Percentiles rank a stretch among this genome's conserved stretches.
phyloP scores from a whole-genome alignment of 495 filamentous ascomycete genomes.

The Daldinia caldariorum region DNA sequence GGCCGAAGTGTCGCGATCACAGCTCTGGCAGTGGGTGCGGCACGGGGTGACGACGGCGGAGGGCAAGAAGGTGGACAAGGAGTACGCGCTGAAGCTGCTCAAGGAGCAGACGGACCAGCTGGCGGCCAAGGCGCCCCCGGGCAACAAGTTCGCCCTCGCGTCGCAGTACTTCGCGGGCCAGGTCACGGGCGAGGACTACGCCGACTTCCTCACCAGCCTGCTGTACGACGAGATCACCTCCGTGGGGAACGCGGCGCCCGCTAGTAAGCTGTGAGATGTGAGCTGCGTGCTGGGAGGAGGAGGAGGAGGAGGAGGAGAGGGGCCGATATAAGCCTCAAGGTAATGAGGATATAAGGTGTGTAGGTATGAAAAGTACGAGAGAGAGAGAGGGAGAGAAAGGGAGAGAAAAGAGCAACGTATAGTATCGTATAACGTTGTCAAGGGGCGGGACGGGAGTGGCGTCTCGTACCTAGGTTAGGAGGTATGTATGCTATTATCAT shows the following conservation, averaged over 20 bases:
- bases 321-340: background rate
- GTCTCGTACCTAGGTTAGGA: conserved; percentile 3
- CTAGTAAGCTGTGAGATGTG: conserved; percentile 77
- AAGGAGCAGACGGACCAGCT: conserved; percentile 84
- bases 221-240: conserved; percentile 97
- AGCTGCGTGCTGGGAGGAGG: too few species aligned
- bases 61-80: conserved; percentile 93
- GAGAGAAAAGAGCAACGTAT: background rate
- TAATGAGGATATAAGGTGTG: background rate
- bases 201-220: conserved; percentile 92
- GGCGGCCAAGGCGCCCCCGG: conserved; percentile 78
- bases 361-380: background rate
- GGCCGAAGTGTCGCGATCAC: conserved; percentile 88
- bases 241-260: conserved; percentile 72
- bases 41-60: conserved; percentile 88
- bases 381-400: too few species aligned
- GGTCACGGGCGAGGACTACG: conserved; percentile 96
- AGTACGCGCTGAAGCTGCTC: conserved; percentile 84
- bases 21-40: conserved; percentile 96
- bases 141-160: conserved; percentile 91
- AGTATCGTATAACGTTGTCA: too few species aligned
- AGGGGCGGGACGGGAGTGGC: conserved; percentile 3
- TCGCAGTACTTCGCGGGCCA: conserved; percentile 92
- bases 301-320: background rate
- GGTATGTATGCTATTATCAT: conserved; percentile 29